Conservation (phyloP, 148 eudicot species). For the Camellia granthamiana region DNA sequence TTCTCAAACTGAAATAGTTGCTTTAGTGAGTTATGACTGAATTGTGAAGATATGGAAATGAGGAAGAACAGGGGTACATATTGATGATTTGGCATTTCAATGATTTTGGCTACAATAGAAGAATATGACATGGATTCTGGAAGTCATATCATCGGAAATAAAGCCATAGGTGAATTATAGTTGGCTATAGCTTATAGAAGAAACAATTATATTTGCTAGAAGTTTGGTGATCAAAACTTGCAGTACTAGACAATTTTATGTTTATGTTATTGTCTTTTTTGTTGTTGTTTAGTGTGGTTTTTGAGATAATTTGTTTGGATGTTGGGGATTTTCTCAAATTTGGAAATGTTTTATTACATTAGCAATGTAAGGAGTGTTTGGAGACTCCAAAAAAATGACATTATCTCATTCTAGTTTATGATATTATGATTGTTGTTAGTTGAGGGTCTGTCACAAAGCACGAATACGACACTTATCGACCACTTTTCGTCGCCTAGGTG, state of each 20-base stretch:
- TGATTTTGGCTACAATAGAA: too few species aligned
- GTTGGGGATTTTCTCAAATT: not conserved
- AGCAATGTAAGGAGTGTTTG: not conserved
- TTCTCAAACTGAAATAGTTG: slow-evolving; percentile 29
- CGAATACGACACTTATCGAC: too few species aligned
- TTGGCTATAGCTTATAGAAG: not conserved
- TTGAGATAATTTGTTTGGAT: not conserved
- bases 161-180: not conserved
- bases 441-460: too few species aligned
- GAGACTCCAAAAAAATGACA: too few species aligned
- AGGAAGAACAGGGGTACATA: not conserved
- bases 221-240: not conserved
- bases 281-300: not conserved
- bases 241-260: not conserved
- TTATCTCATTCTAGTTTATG: too few species aligned
- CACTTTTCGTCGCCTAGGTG: too few species aligned
- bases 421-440: too few species aligned
- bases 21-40: slow-evolving; percentile 47
- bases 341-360: not conserved
- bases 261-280: not conserved
- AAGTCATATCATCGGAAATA: not conserved
- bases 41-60: slow-evolving; percentile 43
- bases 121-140: too few species aligned
- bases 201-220: not conserved
- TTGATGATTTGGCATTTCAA: too few species aligned